Base-by-base conservation (phyloP, 2,329 filamentous ascomycete genomes). In the Cladosporium phlei region DNA sequence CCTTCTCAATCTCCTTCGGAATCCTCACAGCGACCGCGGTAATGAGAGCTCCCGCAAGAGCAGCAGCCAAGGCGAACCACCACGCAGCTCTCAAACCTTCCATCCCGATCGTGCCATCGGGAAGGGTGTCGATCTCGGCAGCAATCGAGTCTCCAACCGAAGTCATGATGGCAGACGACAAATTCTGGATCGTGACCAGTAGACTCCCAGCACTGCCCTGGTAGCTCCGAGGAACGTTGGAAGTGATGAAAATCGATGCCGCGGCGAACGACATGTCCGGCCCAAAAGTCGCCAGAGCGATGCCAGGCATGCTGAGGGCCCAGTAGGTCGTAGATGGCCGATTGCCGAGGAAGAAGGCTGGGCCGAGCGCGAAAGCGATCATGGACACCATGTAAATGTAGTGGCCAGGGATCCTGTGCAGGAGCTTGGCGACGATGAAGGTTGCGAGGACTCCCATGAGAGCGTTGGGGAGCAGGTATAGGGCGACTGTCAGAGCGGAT, bases 191-290 rank as follows among this genome's bases (percentile, higher is more conserved):
- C 19, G 70, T 74, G 2, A 73, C 70, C 4, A 74, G 55, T 48
- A 74, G 48, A 45, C 69, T 72, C 1, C 69, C 71, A 0, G 71
- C 71, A 9, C 65, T 66, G 3, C 70, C 71, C 49, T 74, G 71
- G 44, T 73, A 73, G 2, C 65, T 70, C n/a, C 69, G 54, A 1
- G 69, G 65, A 4, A 74, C 70, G 38, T 65, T 71, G 9, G 64
- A 68, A 0, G 70, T 74, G 48, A 74, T 72, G 56, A 73, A 73
- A 34, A 74, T 73, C n/a, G 67, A 68, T 1, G 70, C 70, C 0
- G 71, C 71, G 0, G 71, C 70, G 48, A 74, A 74, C 21, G 67
- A 67, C 42, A 74, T 58, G 37, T 74, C 71, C 0, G 71, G 71
- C 0, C 71, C 71, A 35, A 74, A 73, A 0, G 70, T 73, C 0